Evolutionary conservation across 306 rosid species (phyloP).

Genomic region (Ormosia emarginata): DNA sequence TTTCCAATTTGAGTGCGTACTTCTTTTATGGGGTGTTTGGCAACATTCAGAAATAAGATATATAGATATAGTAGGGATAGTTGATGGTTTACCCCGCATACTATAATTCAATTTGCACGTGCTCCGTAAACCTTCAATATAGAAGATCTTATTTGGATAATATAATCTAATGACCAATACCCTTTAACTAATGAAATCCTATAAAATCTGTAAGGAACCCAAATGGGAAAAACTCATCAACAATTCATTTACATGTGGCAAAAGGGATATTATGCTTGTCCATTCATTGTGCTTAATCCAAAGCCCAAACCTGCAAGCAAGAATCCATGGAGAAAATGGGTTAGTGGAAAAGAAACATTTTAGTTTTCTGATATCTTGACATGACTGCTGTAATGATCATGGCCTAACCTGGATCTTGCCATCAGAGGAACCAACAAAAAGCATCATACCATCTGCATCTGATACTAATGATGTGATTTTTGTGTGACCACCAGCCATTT

Average conservation of each 20-base stretch:
- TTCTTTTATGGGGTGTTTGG: no score
- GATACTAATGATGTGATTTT: constrained; percentile 69
- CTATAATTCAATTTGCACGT: not conserved
- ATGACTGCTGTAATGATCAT: not conserved
- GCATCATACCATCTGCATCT: constrained; percentile 56
- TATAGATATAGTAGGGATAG: no score
- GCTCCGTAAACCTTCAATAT: not conserved
- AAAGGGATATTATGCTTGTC: constrained; percentile 12
- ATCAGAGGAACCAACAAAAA: constrained; percentile 74
- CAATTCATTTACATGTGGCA: constrained; percentile 25
- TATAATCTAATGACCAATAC: constrained; percentile 11
- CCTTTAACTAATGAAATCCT: constrained; percentile 17
- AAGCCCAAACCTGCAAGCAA: constrained; percentile 70
- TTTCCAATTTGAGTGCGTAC: no score
- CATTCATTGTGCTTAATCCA: constrained; percentile 39
- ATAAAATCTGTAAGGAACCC: constrained; percentile 3
- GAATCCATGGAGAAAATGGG: not conserved
- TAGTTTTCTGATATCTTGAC: not conserved
- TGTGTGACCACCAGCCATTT: constrained; percentile 61
- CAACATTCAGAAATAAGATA: no score
- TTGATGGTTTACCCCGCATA: not conserved
- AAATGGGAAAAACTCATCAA: not conserved
- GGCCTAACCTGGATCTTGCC: constrained; percentile 79
- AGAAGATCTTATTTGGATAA: constrained; percentile 4
- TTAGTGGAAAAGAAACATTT: not conserved